A percentile compares a stretch with the other conserved stretches of the same genome.
These are phyloP conservation scores for Furcasterigmium sp. DNA, from an alignment of 2,329 filamentous ascomycete genomes.

Conservation along the genomic window DNA sequence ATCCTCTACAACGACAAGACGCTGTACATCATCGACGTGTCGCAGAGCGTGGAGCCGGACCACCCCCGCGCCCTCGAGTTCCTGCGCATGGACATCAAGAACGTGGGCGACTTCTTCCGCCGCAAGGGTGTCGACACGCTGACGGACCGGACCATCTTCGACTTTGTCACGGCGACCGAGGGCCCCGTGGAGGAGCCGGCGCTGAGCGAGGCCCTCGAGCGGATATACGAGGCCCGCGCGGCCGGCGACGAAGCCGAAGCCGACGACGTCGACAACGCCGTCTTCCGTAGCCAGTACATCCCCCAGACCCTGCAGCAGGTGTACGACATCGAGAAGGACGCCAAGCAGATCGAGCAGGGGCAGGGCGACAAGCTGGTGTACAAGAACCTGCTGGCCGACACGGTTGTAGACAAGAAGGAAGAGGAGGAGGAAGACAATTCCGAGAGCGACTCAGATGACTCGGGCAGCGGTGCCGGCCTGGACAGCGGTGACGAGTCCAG, in stretches of 20 bases:
- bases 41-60: constrained; percentile 94
- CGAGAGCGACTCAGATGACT: constrained; percentile 19
- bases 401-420: constrained; percentile 39
- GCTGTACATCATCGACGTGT: constrained; percentile 95
- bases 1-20: constrained; percentile 79
- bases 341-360: constrained; percentile 68
- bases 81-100: constrained; percentile 97
- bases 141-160: constrained; percentile 73
- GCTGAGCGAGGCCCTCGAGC: constrained; percentile 58
- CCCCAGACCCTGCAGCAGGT: constrained; percentile 94
- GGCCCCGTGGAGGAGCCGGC: constrained; percentile 56
- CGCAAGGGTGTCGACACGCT: constrained; percentile 79
- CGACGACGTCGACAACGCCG: constrained; percentile 74
- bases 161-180: constrained; percentile 66
- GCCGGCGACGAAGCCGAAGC: constrained; percentile 43
- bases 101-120: constrained; percentile 87
- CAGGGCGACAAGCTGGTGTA: constrained; percentile 78
- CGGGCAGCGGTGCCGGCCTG: constrained; percentile 27
- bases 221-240: constrained; percentile 55
- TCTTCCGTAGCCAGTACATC: constrained; percentile 95
- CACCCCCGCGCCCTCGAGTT: constrained; percentile 92
- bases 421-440: not conserved
- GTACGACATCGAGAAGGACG: constrained; percentile 91
- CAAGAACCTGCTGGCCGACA: constrained; percentile 73
- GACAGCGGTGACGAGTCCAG: constrained; percentile 37